Conservation (phyloP, 768 basidiomycete genomes). For the Suillus subluteus region DNA sequence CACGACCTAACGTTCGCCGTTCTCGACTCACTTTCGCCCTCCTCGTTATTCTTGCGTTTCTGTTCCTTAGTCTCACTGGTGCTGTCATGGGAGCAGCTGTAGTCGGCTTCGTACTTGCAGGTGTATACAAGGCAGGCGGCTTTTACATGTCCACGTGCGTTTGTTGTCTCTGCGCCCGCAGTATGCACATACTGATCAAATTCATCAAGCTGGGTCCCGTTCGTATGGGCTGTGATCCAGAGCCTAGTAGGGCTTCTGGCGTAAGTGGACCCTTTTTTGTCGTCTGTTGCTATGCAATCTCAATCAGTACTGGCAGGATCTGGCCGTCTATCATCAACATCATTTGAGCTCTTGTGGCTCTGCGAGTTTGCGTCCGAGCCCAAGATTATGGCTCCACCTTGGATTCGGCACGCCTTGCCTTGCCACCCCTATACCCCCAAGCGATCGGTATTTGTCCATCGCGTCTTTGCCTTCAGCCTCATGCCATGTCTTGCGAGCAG, state of each 20-base stretch:
- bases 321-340: conserved; percentile 49
- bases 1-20: conserved; percentile 36
- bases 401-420: conserved; percentile 3
- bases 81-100: conserved; percentile 44
- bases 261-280: conserved; percentile 27
- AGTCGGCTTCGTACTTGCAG: conserved; percentile 41
- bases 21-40: conserved; percentile 44
- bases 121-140: conserved; percentile 40
- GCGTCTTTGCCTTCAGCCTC: conserved; percentile 3
- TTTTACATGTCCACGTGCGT: conserved; percentile 47
- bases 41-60: conserved; percentile 43
- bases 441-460: not conserved
- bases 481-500: not conserved
- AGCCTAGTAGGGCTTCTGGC: conserved; percentile 44
- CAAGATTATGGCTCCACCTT: not conserved
- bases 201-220: conserved; percentile 44
- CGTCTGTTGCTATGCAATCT: not conserved
- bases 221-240: conserved; percentile 45
- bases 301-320: conserved; percentile 31
- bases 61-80: conserved; percentile 36
- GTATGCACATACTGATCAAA: not conserved
- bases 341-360: conserved; percentile 27
- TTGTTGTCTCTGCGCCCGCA: conserved; percentile 8
- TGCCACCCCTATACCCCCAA: not conserved
- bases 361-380: not conserved